These are phyloP conservation scores for Fusarium camptoceras DNA, from an alignment of 2,329 filamentous ascomycete genomes.

Conservation along the genomic window DNA sequence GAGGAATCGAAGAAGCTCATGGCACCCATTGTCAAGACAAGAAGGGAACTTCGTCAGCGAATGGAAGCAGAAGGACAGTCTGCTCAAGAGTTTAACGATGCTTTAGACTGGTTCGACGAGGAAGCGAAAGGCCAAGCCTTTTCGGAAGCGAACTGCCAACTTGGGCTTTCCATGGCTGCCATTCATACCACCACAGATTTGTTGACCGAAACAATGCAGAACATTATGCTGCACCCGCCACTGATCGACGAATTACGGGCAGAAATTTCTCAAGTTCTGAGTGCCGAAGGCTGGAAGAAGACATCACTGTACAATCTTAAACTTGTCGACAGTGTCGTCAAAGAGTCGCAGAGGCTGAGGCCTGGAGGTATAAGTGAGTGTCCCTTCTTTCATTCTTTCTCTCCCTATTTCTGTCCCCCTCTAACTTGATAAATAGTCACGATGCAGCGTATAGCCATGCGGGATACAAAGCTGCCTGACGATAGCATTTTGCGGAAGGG, in stretches of 20 bases:
- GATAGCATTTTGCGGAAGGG: no score
- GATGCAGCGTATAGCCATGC: no score
- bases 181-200: conserved; percentile 7
- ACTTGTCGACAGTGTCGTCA: conserved; percentile 6
- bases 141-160: background rate
- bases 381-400: no score
- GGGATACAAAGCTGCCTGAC: no score
- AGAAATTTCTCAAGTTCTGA: background rate
- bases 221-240: background rate
- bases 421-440: no score
- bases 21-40: background rate
- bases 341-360: conserved; percentile 6
- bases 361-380: background rate
- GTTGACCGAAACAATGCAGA: background rate
- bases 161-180: background rate
- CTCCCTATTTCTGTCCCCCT: no score
- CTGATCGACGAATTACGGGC: background rate
- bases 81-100: background rate
- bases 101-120: conserved; percentile 4
- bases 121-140: background rate
- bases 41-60: background rate
- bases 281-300: background rate
- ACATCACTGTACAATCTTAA: conserved; percentile 5
- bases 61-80: background rate
- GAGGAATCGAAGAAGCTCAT: background rate